Conservation (phyloP, 257 asterid species). For the Scutellaria barbata region DNA sequence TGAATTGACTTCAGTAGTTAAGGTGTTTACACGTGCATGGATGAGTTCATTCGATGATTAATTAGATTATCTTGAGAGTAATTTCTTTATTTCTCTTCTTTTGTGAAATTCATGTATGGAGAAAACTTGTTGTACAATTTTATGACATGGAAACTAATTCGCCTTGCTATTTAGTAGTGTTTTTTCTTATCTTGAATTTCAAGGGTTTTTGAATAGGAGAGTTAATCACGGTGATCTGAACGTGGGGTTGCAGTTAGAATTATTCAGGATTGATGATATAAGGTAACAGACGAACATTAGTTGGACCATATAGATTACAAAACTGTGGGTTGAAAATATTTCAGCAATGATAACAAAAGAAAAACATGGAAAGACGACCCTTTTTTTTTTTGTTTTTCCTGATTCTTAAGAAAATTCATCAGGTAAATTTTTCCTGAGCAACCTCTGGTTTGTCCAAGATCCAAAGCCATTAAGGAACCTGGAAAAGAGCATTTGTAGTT, state of each 20-base stretch:
- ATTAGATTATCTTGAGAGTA: not conserved
- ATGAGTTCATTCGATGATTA: conserved; percentile 5
- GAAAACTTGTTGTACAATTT: not conserved
- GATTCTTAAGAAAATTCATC: conserved; percentile 8
- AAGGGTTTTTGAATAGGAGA: not conserved
- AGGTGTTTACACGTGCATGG: conserved; percentile 4
- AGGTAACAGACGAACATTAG: not conserved
- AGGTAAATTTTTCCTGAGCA: not conserved
- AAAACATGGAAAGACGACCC: not conserved
- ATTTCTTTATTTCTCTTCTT: not conserved
- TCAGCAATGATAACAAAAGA: not conserved
- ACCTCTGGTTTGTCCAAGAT: not conserved
- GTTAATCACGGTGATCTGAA: not conserved
- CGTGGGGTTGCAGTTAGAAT: not conserved
- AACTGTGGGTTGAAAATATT: conserved; percentile 1
- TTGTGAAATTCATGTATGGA: not conserved
- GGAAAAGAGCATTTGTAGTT: not conserved
- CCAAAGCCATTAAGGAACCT: conserved; percentile 1
- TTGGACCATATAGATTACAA: not conserved
- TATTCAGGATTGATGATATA: not conserved
- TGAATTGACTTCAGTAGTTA: conserved; percentile 15
- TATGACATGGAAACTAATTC: not conserved
- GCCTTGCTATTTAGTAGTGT: not conserved
- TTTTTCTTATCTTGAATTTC: not conserved
- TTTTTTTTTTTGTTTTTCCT: too few relatives aligned